Conservation (phyloP, 352 stramenopile genomes). For the Globisporangium paddicum region DNA sequence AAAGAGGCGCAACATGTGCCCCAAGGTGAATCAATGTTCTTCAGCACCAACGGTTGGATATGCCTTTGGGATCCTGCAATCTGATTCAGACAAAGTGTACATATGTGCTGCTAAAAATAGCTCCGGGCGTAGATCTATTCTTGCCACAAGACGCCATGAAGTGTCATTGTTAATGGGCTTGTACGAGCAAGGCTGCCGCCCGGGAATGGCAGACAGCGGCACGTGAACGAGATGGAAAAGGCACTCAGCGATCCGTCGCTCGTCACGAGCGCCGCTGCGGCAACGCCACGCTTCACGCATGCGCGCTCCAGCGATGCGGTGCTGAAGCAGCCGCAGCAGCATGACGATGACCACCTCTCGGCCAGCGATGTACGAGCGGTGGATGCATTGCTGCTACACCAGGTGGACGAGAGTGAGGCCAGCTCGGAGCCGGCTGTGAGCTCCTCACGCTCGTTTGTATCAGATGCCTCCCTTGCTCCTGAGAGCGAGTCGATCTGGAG, state of each 20-base stretch:
- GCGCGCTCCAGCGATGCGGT: not conserved
- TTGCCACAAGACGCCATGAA: no score
- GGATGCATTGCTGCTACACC: not conserved
- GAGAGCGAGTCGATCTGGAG: slow-evolving; percentile 5
- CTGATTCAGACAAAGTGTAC: not conserved
- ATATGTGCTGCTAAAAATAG: no score
- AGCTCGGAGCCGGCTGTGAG: not conserved
- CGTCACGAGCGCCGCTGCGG: not conserved
- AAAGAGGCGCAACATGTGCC: no score
- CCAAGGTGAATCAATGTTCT: no score
- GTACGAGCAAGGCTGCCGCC: no score
- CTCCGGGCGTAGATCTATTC: no score
- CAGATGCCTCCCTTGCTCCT: not conserved
- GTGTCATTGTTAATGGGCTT: no score
- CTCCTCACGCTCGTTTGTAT: slow-evolving; percentile 1
- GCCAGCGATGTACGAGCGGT: no score
- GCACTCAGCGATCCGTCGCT: not conserved
- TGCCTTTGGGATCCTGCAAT: not conserved
- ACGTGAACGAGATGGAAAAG: not conserved
- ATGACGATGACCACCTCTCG: not conserved
- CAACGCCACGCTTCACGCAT: not conserved
- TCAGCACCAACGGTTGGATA: not conserved
- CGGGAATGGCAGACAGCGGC: not conserved
- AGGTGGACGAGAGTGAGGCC: not conserved
- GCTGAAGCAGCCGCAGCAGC: not conserved